A percentile compares a stretch with the other conserved stretches of the same genome.
Conservation (phyloP, 2,329 filamentous ascomycete species). For the Hymenotorrendiella dingleyae region DNA sequence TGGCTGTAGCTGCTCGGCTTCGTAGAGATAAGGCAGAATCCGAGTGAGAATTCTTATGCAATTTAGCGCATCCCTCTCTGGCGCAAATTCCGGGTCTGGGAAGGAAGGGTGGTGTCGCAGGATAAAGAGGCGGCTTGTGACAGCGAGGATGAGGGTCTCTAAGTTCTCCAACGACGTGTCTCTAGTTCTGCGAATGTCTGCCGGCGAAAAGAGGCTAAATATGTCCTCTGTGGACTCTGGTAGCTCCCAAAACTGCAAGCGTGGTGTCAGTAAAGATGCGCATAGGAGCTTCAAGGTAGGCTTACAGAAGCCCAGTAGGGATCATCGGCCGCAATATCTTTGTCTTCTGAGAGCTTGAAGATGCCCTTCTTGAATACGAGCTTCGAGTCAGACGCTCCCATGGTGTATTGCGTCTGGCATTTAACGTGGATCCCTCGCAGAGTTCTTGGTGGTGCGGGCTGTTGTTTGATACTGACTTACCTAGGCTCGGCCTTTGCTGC, state of each 20-base stretch:
- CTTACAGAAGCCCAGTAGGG: constrained; percentile 87
- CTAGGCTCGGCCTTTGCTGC: constrained; percentile 7
- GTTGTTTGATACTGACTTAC: too few species aligned
- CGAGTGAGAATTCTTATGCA: constrained; percentile 89
- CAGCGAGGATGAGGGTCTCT: constrained; percentile 78
- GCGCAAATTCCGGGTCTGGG: constrained; percentile 77
- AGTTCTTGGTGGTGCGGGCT: neutral
- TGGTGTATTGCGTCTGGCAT: constrained; percentile 37
- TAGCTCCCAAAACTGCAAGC: constrained; percentile 83
- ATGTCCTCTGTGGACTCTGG: constrained; percentile 94
- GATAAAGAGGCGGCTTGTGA: constrained; percentile 75
- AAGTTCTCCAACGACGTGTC: constrained; percentile 82
- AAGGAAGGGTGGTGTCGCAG: constrained; percentile 87
- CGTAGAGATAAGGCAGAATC: constrained; percentile 85
- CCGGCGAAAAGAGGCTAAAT: constrained; percentile 88
- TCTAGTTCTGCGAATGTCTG: constrained; percentile 80
- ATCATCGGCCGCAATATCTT: constrained; percentile 80
- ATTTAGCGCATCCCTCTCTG: constrained; percentile 83
- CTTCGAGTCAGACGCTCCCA: constrained; percentile 99
- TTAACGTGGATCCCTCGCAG: constrained; percentile 10
- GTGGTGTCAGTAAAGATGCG: constrained; percentile 9
- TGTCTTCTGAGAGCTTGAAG: constrained; percentile 90
- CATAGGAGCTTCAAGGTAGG: constrained; percentile 19
- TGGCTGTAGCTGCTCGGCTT: constrained; percentile 70
- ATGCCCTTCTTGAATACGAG: constrained; percentile 98